Conservation (phyloP, 176 grass and related monocot species). For the Triticum timopheevii region DNA sequence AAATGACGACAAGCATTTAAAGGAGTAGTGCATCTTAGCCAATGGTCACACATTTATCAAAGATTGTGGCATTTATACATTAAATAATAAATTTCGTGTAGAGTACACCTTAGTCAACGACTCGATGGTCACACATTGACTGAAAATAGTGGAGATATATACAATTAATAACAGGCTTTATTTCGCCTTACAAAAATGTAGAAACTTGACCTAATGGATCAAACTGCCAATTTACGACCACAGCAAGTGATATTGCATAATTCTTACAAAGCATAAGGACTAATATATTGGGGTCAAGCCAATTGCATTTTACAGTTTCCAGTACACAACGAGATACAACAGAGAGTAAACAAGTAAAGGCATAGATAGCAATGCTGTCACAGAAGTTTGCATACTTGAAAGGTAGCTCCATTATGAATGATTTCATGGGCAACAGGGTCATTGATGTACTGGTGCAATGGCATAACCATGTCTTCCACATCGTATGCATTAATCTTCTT, state of each 20-base stretch:
- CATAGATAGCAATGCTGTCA: background rate
- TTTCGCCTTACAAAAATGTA: slow-evolving; percentile 3
- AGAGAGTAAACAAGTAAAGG: slow-evolving; percentile 5
- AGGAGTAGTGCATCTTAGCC: background rate
- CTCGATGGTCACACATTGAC: background rate
- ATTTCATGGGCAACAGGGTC: slow-evolving; percentile 90
- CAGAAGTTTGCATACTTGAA: slow-evolving; percentile 63
- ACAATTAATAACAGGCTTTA: background rate
- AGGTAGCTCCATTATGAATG: slow-evolving; percentile 94
- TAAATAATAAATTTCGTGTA: background rate
- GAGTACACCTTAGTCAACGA: background rate
- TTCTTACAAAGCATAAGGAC: background rate
- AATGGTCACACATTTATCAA: slow-evolving; percentile 3
- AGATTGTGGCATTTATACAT: background rate
- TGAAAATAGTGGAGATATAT: background rate
- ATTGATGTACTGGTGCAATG: slow-evolving; percentile 82
- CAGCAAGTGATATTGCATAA: background rate
- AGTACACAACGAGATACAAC: background rate
- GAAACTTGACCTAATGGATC: background rate
- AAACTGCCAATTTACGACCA: background rate
- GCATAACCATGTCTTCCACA: slow-evolving; percentile 91
- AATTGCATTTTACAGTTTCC: slow-evolving; percentile 10
- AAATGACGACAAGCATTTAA: background rate
- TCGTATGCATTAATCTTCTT: slow-evolving; percentile 66
- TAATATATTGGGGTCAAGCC: background rate